Evolutionary conservation across 495 filamentous ascomycete species (phyloP).

Genomic region (Penicillium odoratum): DNA sequence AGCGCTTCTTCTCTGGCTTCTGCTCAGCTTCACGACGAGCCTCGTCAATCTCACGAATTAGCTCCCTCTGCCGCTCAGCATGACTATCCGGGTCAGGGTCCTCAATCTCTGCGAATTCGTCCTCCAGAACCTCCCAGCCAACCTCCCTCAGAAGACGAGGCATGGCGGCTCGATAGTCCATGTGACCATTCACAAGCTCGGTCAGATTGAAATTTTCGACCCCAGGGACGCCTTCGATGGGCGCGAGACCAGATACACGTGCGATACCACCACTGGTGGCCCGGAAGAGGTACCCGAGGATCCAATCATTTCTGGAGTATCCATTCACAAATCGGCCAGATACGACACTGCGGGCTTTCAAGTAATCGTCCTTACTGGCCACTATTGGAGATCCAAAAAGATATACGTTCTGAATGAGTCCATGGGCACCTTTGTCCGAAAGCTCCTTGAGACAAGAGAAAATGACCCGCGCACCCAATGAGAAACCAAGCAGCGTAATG

Average conservation of each 20-base stretch:
- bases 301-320: conserved; percentile 95
- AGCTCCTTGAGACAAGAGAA: conserved; percentile 90
- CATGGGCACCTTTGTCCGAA: conserved; percentile 80
- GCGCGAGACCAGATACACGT: conserved; percentile 84
- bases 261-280: conserved; percentile 90
- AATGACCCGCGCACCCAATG: conserved; percentile 88
- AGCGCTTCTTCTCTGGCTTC: conserved; percentile 67
- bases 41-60: conserved; percentile 96
- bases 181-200: conserved; percentile 84
- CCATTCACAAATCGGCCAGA: conserved; percentile 92
- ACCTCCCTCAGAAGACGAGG: conserved; percentile 79
- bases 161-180: conserved; percentile 94
- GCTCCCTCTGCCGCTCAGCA: conserved; percentile 79
- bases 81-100: conserved; percentile 97
- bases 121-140: conserved; percentile 85
- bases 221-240: conserved; percentile 72
- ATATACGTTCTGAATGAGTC: conserved; percentile 93
- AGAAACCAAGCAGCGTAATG: conserved; percentile 95
- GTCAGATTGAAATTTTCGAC: conserved; percentile 92
- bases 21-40: conserved; percentile 82
- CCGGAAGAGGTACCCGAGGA: conserved; percentile 95
- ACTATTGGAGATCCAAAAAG: conserved; percentile 92
- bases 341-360: conserved; percentile 76
- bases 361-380: conserved; percentile 87
- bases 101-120: conserved; percentile 96